These are phyloP conservation scores for Coleophoma cylindrospora DNA, from an alignment of 2,329 filamentous ascomycete genomes.

Conservation along the genomic window DNA sequence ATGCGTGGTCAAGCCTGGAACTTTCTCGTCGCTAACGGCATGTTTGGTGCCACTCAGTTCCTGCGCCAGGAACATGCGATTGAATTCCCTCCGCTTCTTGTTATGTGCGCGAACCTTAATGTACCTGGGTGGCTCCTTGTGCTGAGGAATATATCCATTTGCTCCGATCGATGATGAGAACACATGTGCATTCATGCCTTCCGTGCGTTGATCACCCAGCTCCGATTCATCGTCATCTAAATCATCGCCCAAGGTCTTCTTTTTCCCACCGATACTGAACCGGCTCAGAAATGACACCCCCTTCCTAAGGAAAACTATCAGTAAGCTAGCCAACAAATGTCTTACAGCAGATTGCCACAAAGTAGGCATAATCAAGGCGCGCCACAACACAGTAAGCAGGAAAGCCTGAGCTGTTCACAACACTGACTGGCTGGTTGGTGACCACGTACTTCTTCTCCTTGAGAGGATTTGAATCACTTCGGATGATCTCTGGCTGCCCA, in stretches of 20 bases:
- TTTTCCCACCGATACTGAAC: constrained; percentile 67
- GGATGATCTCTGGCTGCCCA: constrained; percentile 22
- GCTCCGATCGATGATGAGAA: constrained; percentile 70
- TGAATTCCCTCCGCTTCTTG: constrained; percentile 78
- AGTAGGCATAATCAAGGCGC: constrained; percentile 12
- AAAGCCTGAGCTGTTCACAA: not conserved
- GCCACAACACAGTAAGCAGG: constrained; percentile 11
- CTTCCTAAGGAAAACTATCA: constrained; percentile 53
- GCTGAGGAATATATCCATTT: constrained; percentile 73
- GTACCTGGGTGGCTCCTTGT: constrained; percentile 86
- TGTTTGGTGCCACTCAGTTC: constrained; percentile 65
- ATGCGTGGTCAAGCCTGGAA: constrained; percentile 17
- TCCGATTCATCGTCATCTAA: constrained; percentile 63
- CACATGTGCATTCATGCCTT: constrained; percentile 78
- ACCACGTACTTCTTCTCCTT: constrained; percentile 62
- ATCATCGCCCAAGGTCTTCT: constrained; percentile 53
- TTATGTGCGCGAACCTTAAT: constrained; percentile 79
- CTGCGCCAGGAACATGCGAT: constrained; percentile 86
- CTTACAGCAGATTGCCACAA: too few species aligned
- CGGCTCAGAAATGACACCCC: constrained; percentile 86
- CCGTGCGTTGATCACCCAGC: constrained; percentile 60
- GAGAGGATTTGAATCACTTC: constrained; percentile 21
- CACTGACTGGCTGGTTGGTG: not conserved
- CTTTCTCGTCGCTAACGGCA: constrained; percentile 23
- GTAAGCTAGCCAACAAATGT: too few species aligned